phyloP scores from a whole-genome alignment of 2,329 filamentous ascomycete species.

The Cladosporium sp. region DNA sequence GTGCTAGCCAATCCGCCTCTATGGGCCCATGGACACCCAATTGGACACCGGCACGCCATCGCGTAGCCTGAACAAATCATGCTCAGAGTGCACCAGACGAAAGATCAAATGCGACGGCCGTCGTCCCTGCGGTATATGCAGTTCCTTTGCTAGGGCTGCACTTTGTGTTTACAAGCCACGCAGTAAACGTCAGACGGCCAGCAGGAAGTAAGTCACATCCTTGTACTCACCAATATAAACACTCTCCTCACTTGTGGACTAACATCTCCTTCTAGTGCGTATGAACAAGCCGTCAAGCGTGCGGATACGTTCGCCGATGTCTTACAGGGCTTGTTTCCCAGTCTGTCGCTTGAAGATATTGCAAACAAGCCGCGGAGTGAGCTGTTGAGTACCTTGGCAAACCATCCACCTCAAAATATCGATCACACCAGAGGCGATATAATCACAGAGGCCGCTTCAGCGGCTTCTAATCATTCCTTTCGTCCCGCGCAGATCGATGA shows the following conservation, averaged over 20 bases:
- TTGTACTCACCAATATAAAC: not conserved
- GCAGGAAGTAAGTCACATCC: not conserved
- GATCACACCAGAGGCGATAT: not conserved
- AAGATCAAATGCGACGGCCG: not conserved
- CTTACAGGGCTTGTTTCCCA: not conserved
- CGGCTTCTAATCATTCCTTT: not conserved
- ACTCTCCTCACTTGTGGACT: not conserved
- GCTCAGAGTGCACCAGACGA: not conserved
- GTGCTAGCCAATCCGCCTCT: not conserved
- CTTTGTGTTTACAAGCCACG: not conserved
- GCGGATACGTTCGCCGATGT: not conserved
- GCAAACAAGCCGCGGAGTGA: not conserved
- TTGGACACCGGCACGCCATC: not conserved
- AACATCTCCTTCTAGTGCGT: not conserved
- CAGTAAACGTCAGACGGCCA: not conserved
- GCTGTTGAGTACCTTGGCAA: not conserved
- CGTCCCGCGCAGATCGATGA: not conserved
- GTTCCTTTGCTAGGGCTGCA: not conserved
- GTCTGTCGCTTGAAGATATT: not conserved
- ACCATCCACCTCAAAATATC: not conserved
- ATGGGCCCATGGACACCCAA: not conserved
- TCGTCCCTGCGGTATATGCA: not conserved
- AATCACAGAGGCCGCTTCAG: not conserved
- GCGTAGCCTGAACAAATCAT: conserved; percentile 5
- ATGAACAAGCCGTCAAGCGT: not conserved